Percentiles rank a stretch among this genome's conserved stretches.
phyloP scores from a whole-genome alignment of 1,284 basidiomycete genomes.

The Ustilago shanxiensis region DNA sequence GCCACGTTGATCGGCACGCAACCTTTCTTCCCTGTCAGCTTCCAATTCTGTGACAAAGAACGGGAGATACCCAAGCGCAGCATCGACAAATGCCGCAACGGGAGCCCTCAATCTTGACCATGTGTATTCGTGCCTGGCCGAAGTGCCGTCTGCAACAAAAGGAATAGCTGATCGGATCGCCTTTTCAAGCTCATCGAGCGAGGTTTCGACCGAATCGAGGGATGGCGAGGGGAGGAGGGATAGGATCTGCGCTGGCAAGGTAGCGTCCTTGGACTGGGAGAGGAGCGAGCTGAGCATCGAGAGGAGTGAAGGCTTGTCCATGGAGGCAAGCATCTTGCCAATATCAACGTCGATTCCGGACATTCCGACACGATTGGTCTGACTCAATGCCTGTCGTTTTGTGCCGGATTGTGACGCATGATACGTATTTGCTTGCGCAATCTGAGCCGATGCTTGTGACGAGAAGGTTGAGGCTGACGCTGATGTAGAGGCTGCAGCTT shows the following conservation, averaged over 20 bases:
- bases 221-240: conserved; percentile 63
- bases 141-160: conserved; percentile 30
- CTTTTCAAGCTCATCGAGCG: conserved; percentile 56
- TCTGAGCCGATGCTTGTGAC: background rate
- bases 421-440: background rate
- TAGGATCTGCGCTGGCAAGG: conserved; percentile 57
- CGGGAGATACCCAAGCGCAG: conserved; percentile 52
- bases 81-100: conserved; percentile 56
- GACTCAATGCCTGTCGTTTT: conserved; percentile 37
- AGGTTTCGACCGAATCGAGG: conserved; percentile 52
- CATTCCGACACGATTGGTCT: conserved; percentile 34
- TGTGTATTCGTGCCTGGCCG: conserved; percentile 58
- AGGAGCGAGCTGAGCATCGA: conserved; percentile 59
- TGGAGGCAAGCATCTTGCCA: conserved; percentile 61
- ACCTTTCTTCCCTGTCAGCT: conserved; percentile 40
- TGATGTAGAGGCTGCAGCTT: conserved; percentile 14
- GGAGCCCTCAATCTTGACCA: conserved; percentile 60
- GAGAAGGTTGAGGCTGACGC: conserved; percentile 18
- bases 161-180: conserved; percentile 55
- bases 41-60: conserved; percentile 59
- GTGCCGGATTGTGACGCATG: conserved; percentile 20
- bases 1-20: conserved; percentile 31
- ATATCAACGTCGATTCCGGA: conserved; percentile 56
- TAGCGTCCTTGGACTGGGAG: conserved; percentile 43
- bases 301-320: conserved; percentile 63